phyloP scores from a whole-genome alignment of 2,329 filamentous ascomycete genomes.

The Ceratocystis smalleyi region DNA sequence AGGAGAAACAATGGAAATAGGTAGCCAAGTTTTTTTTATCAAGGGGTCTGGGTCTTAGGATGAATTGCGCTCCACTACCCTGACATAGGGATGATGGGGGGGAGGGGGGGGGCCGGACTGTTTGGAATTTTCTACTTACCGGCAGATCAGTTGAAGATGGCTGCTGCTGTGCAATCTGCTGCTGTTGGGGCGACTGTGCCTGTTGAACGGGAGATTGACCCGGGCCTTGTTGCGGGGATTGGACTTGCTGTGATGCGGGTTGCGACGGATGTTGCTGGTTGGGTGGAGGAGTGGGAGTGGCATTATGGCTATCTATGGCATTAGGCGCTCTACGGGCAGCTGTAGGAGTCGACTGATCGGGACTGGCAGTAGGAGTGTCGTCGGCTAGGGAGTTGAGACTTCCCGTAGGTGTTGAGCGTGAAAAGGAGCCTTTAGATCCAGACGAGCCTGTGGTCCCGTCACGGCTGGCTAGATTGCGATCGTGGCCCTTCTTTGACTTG shows the following conservation, averaged over 20 bases:
- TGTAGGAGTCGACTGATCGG: constrained; percentile 34
- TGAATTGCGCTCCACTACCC: constrained; percentile 4
- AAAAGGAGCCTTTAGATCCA: constrained; percentile 30
- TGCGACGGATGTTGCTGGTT: constrained; percentile 1
- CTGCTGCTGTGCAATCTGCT: constrained; percentile 18
- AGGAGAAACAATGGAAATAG: constrained; percentile 12
- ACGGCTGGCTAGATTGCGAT: constrained; percentile 41
- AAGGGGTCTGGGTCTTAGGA: constrained; percentile 4
- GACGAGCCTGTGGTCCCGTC: constrained; percentile 24
- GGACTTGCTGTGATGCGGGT: constrained; percentile 2
- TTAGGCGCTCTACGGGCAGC: constrained; percentile 36
- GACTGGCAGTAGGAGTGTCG: constrained; percentile 41
- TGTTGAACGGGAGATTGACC: constrained; percentile 14
- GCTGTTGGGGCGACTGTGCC: constrained; percentile 25
- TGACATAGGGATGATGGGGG: not conserved
- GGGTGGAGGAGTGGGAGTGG: constrained; percentile 6
- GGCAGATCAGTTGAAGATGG: constrained; percentile 26
- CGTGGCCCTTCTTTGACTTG: constrained; percentile 65
- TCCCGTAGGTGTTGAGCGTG: constrained; percentile 58
- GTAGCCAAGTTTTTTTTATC: not conserved
- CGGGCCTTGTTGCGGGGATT: constrained; percentile 18
- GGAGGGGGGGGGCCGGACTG: not conserved
- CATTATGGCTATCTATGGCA: constrained; percentile 13
- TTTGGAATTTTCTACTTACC: constrained; percentile 25
- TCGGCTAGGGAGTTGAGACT: constrained; percentile 60